Conservation (phyloP, 2,329 filamentous ascomycete genomes). For the Aureobasidium melanogenum region DNA sequence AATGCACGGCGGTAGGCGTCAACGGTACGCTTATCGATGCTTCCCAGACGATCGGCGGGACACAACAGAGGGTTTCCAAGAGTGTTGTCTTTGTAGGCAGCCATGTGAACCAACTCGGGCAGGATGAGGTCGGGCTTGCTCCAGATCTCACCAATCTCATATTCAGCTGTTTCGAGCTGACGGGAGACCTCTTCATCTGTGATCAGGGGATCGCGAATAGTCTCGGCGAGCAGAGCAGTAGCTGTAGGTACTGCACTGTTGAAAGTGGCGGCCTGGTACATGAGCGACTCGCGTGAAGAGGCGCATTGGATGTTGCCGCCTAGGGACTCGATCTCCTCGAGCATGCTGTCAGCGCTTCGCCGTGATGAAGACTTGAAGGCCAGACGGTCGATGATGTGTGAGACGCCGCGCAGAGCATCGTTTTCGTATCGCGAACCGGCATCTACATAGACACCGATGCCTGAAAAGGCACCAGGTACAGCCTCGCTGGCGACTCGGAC, state of each 20-base stretch:
- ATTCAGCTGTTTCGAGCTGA: conserved; percentile 84
- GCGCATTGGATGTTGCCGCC: conserved; percentile 97
- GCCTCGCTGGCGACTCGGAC: conserved; percentile 91
- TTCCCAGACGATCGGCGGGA: conserved; percentile 67
- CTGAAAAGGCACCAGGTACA: conserved; percentile 86
- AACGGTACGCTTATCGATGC: conserved; percentile 67
- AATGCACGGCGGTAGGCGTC: conserved; percentile 73
- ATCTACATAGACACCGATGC: conserved; percentile 91
- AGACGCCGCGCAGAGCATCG: conserved; percentile 73
- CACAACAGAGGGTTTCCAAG: conserved; percentile 89
- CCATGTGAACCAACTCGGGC: conserved; percentile 89
- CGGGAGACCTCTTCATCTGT: conserved; percentile 78
- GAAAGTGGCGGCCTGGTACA: conserved; percentile 98
- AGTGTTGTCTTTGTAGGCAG: conserved; percentile 92
- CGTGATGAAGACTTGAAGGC: conserved; percentile 82
- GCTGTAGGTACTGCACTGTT: conserved; percentile 82
- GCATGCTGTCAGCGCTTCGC: conserved; percentile 70
- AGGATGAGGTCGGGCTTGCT: conserved; percentile 92
- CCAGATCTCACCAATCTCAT: conserved; percentile 97
- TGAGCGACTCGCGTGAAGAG: conserved; percentile 87
- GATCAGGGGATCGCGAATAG: conserved; percentile 76
- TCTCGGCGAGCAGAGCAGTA: conserved; percentile 80
- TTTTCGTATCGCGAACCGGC: conserved; percentile 93
- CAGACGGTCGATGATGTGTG: conserved; percentile 90
- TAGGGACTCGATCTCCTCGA: conserved; percentile 76